phyloP scores from a whole-genome alignment of 192 early-diverging fungal species.

The Umbelopsis vinacea region DNA sequence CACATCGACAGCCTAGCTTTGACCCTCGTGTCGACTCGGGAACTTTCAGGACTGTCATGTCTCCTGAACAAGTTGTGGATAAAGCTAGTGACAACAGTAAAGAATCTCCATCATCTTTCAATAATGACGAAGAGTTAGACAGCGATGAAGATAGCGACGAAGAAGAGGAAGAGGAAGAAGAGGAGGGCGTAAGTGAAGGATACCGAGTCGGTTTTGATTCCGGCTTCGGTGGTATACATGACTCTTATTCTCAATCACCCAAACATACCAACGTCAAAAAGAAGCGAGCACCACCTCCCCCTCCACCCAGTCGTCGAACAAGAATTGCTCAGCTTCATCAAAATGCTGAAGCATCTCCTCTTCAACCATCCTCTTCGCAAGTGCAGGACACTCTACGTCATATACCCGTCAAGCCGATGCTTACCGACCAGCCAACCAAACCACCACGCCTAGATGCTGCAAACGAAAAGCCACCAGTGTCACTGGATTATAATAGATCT shows the following conservation, averaged over 20 bases:
- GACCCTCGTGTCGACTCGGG: neutral
- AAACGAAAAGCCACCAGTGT: neutral
- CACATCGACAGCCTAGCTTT: neutral
- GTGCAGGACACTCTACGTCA: constrained; percentile 9
- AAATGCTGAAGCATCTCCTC: neutral
- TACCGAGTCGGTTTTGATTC: neutral
- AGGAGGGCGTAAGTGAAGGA: neutral
- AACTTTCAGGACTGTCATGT: neutral
- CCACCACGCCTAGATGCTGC: constrained; percentile 9
- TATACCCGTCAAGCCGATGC: constrained; percentile 3
- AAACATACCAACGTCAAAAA: constrained; percentile 22
- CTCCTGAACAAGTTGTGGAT: neutral
- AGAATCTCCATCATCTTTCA: neutral
- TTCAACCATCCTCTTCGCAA: neutral
- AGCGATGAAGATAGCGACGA: constrained; percentile 27
- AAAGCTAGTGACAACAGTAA: neutral
- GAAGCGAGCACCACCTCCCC: constrained; percentile 16
- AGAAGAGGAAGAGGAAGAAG: constrained; percentile 1
- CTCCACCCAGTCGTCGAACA: neutral
- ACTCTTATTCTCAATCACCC: constrained; percentile 22
- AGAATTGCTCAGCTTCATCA: constrained; percentile 12
- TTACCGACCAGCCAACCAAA: neutral
- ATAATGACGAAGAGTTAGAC: neutral
- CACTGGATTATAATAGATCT: neutral
- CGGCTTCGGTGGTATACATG: constrained; percentile 14